phyloP scores from a whole-genome alignment of 129 eudicot species.

The Rutidosis leptorrhynchoides region DNA sequence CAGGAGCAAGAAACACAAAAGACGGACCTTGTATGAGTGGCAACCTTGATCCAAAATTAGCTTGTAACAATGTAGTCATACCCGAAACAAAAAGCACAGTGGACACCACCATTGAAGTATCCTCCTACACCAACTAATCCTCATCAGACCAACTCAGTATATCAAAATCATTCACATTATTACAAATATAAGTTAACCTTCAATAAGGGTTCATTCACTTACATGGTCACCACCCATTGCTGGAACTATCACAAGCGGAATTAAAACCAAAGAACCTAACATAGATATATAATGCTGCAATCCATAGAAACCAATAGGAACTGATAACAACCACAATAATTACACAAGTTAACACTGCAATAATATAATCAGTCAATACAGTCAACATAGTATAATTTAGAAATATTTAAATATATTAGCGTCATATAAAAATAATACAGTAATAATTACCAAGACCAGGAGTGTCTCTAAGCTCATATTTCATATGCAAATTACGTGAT shows the following conservation, averaged over 20 bases:
- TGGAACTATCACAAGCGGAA: slow-evolving; percentile 94
- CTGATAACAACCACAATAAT: slow-evolving; percentile 45
- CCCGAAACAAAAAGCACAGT: slow-evolving; percentile 90
- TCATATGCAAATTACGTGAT: slow-evolving; percentile 74
- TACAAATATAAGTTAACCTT: slow-evolving; percentile 14
- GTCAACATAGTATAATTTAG: not conserved
- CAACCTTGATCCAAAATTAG: slow-evolving; percentile 79
- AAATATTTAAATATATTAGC: not conserved
- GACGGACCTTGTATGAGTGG: slow-evolving; percentile 97
- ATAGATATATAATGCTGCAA: slow-evolving; percentile 84
- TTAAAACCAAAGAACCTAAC: slow-evolving; percentile 76
- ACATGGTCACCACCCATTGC: slow-evolving; percentile 97
- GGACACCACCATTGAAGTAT: slow-evolving; percentile 77
- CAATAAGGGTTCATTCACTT: slow-evolving; percentile 40
- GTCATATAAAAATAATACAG: not conserved
- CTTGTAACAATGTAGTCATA: slow-evolving; percentile 81
- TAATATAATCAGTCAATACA: not conserved
- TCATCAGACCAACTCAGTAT: slow-evolving; percentile 7
- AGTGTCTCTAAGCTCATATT: slow-evolving; percentile 92
- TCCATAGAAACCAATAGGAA: slow-evolving; percentile 87
- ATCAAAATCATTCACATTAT: slow-evolving; percentile 1
- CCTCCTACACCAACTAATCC: slow-evolving; percentile 60
- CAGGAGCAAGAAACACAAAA: slow-evolving; percentile 93
- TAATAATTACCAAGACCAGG: slow-evolving; percentile 84
- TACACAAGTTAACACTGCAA: not conserved